Conservation (phyloP, 2,329 filamentous ascomycete genomes). For the Madurella mycetomatis region DNA sequence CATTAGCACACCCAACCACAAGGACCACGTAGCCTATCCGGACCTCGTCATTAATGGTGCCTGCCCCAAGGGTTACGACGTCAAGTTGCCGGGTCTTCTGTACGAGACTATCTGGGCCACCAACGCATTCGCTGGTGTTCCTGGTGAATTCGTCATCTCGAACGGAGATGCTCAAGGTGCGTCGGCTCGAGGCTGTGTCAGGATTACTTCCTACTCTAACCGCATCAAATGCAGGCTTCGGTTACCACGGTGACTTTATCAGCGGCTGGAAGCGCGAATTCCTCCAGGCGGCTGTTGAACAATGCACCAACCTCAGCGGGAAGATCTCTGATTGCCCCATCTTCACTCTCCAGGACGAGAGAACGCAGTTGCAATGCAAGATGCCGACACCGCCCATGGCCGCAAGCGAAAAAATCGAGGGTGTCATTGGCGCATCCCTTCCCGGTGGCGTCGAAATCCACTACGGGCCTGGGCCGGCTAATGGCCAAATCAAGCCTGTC, state of each 20-base stretch:
- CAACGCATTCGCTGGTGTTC: slow-evolving; percentile 53
- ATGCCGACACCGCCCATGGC: slow-evolving; percentile 54
- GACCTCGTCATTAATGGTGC: slow-evolving; percentile 68
- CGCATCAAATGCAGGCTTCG: slow-evolving; percentile 49
- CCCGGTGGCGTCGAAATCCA: slow-evolving; percentile 59
- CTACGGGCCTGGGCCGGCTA: slow-evolving; percentile 29
- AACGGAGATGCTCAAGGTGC: slow-evolving; percentile 73
- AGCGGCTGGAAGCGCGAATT: slow-evolving; percentile 69
- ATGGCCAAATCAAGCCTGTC: slow-evolving; percentile 4
- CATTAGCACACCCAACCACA: slow-evolving; percentile 50
- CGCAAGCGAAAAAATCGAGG: slow-evolving; percentile 54
- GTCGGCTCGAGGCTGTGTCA: slow-evolving; percentile 19
- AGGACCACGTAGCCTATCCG: slow-evolving; percentile 72
- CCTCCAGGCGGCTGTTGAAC: slow-evolving; percentile 66
- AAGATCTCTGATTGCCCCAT: slow-evolving; percentile 67
- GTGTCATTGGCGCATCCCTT: slow-evolving; percentile 50
- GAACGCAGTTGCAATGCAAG: slow-evolving; percentile 54
- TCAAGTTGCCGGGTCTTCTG: slow-evolving; percentile 69
- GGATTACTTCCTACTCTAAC: background rate
- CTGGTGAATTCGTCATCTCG: slow-evolving; percentile 68
- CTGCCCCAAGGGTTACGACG: slow-evolving; percentile 66
- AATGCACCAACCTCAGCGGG: slow-evolving; percentile 69
- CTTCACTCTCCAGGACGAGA: slow-evolving; percentile 63
- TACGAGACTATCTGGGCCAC: slow-evolving; percentile 85
- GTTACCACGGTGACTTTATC: slow-evolving; percentile 78